Conservation (phyloP, 352 stramenopile genomes). For the Pythium brachiatum region DNA sequence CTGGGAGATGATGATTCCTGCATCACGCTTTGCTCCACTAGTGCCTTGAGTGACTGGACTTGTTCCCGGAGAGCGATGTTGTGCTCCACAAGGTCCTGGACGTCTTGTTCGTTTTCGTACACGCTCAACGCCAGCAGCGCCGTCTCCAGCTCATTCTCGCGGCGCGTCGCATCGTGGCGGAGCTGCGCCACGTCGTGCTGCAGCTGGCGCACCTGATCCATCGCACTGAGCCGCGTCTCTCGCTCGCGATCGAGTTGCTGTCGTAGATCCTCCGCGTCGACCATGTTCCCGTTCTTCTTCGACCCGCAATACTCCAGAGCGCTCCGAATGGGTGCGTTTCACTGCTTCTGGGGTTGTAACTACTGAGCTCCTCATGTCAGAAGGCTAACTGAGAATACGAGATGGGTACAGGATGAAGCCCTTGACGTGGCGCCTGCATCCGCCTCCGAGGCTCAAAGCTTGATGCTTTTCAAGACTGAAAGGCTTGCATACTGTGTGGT, state of each 20-base stretch:
- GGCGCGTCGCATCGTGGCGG: constrained; percentile 27
- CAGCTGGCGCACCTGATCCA: constrained; percentile 19
- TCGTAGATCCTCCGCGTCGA: constrained; percentile 7
- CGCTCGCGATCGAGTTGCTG: constrained; percentile 21
- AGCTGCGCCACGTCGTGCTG: constrained; percentile 33
- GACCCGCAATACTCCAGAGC: background rate
- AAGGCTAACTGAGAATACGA: background rate
- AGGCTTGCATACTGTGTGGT: too few relatives aligned
- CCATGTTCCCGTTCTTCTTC: constrained; percentile 10
- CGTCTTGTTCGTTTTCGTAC: constrained; percentile 26
- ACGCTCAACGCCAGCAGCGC: constrained; percentile 26
- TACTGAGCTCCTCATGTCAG: background rate
- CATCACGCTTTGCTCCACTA: constrained; percentile 23
- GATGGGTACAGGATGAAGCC: background rate
- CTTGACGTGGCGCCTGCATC: too few relatives aligned
- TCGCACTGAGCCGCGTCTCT: constrained; percentile 5
- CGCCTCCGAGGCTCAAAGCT: too few relatives aligned
- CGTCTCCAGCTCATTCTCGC: constrained; percentile 30
- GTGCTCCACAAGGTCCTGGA: constrained; percentile 43
- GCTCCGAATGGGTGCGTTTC: background rate
- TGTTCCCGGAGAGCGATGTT: constrained; percentile 49
- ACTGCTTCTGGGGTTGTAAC: background rate
- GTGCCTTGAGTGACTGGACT: constrained; percentile 42
- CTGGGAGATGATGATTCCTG: background rate
- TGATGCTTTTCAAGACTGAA: too few relatives aligned